A percentile compares a stretch with the other conserved stretches of the same genome.
Conservation (phyloP, 164 flowering plant genomes). For the Liriodendron chinense region DNA sequence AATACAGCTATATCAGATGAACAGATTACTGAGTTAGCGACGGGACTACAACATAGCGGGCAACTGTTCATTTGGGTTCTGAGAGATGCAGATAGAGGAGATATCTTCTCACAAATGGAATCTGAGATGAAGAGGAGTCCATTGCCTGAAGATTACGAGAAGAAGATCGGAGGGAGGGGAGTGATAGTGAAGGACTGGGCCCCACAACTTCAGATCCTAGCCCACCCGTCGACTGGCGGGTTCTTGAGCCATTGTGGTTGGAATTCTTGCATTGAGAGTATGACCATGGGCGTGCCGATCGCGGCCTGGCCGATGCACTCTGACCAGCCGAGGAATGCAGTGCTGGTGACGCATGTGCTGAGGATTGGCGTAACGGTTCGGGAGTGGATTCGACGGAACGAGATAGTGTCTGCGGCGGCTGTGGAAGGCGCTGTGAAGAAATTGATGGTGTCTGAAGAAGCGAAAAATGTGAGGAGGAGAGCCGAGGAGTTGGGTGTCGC, state of each 20-base stretch:
- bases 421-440: constrained; percentile 3
- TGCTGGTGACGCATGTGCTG: constrained; percentile 40
- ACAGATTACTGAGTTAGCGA: constrained; percentile 47
- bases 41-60: constrained; percentile 43
- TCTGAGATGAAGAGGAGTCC: background rate
- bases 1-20: constrained; percentile 34
- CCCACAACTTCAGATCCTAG: constrained; percentile 48
- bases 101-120: constrained; percentile 5
- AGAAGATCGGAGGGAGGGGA: constrained; percentile 33
- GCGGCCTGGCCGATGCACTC: constrained; percentile 83
- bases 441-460: constrained; percentile 18
- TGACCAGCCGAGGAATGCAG: constrained; percentile 63
- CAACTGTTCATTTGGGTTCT: constrained; percentile 63
- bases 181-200: constrained; percentile 50
- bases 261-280: constrained; percentile 60
- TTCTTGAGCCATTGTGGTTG: constrained; percentile 63
- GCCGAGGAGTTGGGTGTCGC: constrained; percentile 4
- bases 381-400: constrained; percentile 36
- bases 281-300: constrained; percentile 52
- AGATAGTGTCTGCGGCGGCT: constrained; percentile 6
- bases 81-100: constrained; percentile 55
- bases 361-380: constrained; percentile 39
- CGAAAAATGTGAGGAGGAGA: constrained; percentile 4
- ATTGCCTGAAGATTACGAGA: constrained; percentile 52
- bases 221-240: constrained; percentile 43